phyloP scores from a whole-genome alignment of 441 rosid species.

The Corymbia citriodora region DNA sequence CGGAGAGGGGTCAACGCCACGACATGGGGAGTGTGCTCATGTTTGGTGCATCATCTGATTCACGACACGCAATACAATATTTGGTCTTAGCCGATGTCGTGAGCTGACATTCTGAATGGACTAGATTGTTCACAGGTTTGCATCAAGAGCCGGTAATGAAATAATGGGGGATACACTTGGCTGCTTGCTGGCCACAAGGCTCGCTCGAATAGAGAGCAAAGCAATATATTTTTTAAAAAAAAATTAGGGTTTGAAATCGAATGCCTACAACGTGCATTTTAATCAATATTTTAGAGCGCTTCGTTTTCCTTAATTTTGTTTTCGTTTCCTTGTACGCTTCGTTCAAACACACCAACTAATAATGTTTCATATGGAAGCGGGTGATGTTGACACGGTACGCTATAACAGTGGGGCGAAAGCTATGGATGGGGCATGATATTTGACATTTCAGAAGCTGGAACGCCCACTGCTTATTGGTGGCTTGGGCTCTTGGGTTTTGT shows the following conservation, averaged over 20 bases:
- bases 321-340: neutral
- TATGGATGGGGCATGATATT: neutral
- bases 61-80: constrained; percentile 26
- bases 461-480: neutral
- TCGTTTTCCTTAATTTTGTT: neutral
- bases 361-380: neutral
- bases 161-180: neutral
- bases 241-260: neutral
- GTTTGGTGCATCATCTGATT: constrained; percentile 21
- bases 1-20: neutral
- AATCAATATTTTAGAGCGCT: neutral
- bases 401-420: neutral
- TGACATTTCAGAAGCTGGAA: neutral
- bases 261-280: neutral
- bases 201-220: neutral
- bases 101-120: neutral
- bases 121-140: neutral
- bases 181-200: neutral
- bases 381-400: neutral
- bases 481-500: neutral
- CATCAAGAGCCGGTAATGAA: neutral
- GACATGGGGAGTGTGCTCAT: neutral
- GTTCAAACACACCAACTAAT: neutral
- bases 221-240: too few relatives aligned
- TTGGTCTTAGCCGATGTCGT: neutral